Conservation (phyloP, 23 red algal species). For the Pyropia haitanensis region DNA sequence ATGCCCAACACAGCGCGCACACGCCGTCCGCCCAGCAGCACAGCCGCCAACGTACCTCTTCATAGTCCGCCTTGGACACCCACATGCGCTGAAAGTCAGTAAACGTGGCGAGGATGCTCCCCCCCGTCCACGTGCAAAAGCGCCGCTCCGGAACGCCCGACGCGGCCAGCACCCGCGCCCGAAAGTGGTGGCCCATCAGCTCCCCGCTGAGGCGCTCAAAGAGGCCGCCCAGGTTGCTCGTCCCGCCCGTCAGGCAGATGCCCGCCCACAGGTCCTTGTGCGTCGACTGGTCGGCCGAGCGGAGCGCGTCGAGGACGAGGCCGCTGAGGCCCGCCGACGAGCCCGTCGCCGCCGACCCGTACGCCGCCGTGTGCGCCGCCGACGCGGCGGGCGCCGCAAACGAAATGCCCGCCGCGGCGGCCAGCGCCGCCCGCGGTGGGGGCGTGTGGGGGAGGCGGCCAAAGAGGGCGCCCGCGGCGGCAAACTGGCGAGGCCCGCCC, state of each 20-base stretch:
- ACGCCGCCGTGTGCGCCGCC: neutral
- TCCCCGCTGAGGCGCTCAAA: slow-evolving; percentile 58
- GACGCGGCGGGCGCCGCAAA: slow-evolving; percentile 35
- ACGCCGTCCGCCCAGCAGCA: too few species aligned
- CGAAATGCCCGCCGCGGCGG: slow-evolving; percentile 19
- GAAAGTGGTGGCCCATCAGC: slow-evolving; percentile 38
- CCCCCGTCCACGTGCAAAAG: slow-evolving; percentile 89
- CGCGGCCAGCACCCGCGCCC: slow-evolving; percentile 64
- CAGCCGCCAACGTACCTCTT: slow-evolving; percentile 22
- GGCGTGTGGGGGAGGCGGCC: slow-evolving; percentile 26
- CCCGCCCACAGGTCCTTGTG: slow-evolving; percentile 90
- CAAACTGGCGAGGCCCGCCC: slow-evolving; percentile 37
- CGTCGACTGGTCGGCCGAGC: slow-evolving; percentile 42
- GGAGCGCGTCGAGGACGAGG: slow-evolving; percentile 67
- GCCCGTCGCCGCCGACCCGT: slow-evolving; percentile 5
- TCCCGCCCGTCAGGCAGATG: slow-evolving; percentile 84
- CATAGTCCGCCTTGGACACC: slow-evolving; percentile 79
- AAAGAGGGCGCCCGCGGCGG: slow-evolving; percentile 40
- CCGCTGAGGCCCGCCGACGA: slow-evolving; percentile 42
- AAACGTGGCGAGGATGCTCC: slow-evolving; percentile 91
- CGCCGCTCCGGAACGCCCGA: slow-evolving; percentile 59
- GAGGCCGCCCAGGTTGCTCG: slow-evolving; percentile 66
- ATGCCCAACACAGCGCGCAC: too few species aligned
- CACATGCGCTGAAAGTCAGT: slow-evolving; percentile 93
- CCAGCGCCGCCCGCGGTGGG: neutral